Percentiles rank a stretch among this genome's conserved stretches.
phyloP scores from a whole-genome alignment of 2,329 filamentous ascomycete genomes.

The Sporothrix euskadiensis region DNA sequence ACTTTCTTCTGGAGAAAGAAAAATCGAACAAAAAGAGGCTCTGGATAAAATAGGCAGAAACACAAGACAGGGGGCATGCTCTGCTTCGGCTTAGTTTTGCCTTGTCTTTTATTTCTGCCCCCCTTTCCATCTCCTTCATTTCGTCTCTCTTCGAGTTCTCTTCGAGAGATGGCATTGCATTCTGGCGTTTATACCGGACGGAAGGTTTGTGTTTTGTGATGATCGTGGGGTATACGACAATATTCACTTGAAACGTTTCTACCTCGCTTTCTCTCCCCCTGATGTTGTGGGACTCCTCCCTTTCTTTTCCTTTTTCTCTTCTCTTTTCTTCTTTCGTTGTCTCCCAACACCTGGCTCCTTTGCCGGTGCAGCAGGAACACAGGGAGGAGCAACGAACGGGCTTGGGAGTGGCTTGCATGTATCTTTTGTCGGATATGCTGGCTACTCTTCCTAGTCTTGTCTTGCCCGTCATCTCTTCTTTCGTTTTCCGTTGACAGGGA shows the following conservation, averaged over 20 bases:
- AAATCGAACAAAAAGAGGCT: not conserved
- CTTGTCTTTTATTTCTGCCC: not conserved
- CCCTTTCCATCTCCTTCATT: not conserved
- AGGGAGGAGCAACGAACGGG: not conserved
- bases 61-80: not conserved
- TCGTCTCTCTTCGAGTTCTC: not conserved
- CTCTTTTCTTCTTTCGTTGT: not conserved
- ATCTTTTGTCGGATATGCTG: not conserved
- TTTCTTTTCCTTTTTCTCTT: not conserved
- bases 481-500: slow-evolving; percentile 3
- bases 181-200: slow-evolving; percentile 27
- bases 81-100: too few relatives aligned
- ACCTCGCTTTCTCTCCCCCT: not conserved
- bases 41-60: not conserved
- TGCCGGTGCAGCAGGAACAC: not conserved
- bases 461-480: not conserved
- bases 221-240: not conserved
- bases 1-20: not conserved
- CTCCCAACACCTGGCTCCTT: not conserved
- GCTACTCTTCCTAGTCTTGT: not conserved
- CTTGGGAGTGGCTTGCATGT: not conserved
- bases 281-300: slow-evolving; percentile 3
- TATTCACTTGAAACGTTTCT: not conserved
- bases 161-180: slow-evolving; percentile 24
- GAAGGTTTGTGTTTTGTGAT: slow-evolving; percentile 15